phyloP scores from a whole-genome alignment of 225 moss, liverwort and hornwort species.

The Straminergon stramineum region DNA sequence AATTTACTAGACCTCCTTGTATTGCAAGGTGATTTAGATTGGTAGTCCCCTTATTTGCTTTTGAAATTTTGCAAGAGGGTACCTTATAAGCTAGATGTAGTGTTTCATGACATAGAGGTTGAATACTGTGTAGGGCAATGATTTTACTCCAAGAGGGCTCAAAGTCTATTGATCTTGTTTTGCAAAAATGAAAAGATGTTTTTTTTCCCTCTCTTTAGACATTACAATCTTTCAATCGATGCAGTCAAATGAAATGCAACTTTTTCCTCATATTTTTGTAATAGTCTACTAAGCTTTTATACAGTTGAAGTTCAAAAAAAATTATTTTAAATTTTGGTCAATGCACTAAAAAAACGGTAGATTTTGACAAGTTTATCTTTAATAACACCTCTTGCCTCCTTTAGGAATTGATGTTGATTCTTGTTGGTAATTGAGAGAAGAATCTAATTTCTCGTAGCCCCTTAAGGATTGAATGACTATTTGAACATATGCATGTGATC shows the following conservation, averaged over 20 bases:
- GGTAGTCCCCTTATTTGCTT: not conserved
- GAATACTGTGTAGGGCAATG: not conserved
- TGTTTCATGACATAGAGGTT: not conserved
- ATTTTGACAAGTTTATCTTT: not conserved
- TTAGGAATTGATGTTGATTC: not conserved
- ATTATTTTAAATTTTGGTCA: not conserved
- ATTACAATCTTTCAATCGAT: not conserved
- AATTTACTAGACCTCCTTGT: not conserved
- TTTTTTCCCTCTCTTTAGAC: not conserved
- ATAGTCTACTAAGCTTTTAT: not conserved
- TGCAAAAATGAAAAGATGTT: not conserved
- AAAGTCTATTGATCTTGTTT: accelerated
- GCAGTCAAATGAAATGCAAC: accelerated
- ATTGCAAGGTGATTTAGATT: not conserved
- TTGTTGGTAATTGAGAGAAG: not conserved
- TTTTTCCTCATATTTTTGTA: not conserved
- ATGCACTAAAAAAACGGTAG: not conserved
- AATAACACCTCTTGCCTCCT: not conserved
- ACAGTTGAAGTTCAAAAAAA: accelerated
- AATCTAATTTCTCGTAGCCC: not conserved
- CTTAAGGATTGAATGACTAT: no score
- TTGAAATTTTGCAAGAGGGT: not conserved
- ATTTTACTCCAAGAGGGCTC: no score
- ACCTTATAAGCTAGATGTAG: not conserved
- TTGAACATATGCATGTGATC: no score